A percentile compares a stretch with the other conserved stretches of the same genome.
phyloP scores from a whole-genome alignment of 2,329 filamentous ascomycete species.

The Fusarium xylarioides region DNA sequence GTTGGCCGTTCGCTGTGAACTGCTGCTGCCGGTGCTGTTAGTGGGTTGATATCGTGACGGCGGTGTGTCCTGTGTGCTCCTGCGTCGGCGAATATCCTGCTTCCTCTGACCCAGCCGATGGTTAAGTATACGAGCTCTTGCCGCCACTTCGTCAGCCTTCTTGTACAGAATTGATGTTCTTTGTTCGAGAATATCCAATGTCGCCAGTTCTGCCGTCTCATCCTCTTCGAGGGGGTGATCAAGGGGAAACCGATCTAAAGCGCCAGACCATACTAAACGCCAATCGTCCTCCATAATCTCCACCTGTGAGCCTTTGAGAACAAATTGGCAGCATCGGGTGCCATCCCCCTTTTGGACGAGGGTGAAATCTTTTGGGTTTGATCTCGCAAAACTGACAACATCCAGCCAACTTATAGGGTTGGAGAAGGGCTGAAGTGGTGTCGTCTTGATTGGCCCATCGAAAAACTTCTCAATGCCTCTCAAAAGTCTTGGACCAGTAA shows the following conservation, averaged over 20 bases:
- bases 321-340: conserved; percentile 79
- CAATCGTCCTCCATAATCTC: conserved; percentile 91
- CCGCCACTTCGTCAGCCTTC: conserved; percentile 77
- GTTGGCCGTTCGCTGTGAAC: conserved; percentile 32
- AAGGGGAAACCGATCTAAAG: conserved; percentile 80
- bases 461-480: conserved; percentile 89
- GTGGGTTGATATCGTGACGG: conserved; percentile 49
- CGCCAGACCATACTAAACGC: conserved; percentile 82
- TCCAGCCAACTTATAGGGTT: conserved; percentile 82
- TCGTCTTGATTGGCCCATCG: conserved; percentile 75
- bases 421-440: conserved; percentile 63
- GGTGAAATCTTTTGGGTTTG: conserved; percentile 80
- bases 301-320: conserved; percentile 80
- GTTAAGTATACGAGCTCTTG: conserved; percentile 76
- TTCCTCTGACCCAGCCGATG: conserved; percentile 67
- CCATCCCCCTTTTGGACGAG: conserved; percentile 75
- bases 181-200: conserved; percentile 83
- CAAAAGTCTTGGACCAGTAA: conserved; percentile 82
- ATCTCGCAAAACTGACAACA: conserved; percentile 83
- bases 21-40: conserved; percentile 37
- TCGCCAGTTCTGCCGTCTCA: conserved; percentile 84
- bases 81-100: conserved; percentile 44
- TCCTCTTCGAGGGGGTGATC: conserved; percentile 85
- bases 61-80: conserved; percentile 45
- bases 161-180: conserved; percentile 81